Evolutionary conservation across 108 stramenopile genomes (phyloP), one percentile per base, ranked within the genome.

Genomic region (Skeletonema marinoi): DNA sequence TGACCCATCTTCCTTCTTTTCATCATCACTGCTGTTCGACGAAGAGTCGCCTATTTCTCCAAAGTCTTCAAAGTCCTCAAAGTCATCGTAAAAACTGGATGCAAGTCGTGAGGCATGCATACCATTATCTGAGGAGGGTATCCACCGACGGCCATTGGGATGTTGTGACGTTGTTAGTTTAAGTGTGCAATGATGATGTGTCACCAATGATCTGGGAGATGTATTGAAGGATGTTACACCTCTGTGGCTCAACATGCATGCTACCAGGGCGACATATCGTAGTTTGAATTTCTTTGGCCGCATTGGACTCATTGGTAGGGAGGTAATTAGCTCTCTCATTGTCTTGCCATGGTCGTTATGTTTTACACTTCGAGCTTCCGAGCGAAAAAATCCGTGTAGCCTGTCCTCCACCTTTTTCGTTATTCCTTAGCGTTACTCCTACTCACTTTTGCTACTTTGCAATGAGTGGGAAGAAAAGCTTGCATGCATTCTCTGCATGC

Each of bases 21-120:
- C 10, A n/a, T 56, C 25, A 8, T 56, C 54, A 56, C 25, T n/a
- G 12, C 46, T 56, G 25, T 14, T 66, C 19, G 41, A 33, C 54
- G 64, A 71, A 6, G 78, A 78, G 51, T 54, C 51, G 16, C 51
- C 51, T 21, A 54, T 54, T 38, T 17, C 46, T 32, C 80, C 74
- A 41, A 81, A 36, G 3, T 83, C 65, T 42, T 86, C 86, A 67
- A 88, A 87, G 56, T 87, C 82, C 60, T 89, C 88, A 75, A 89
- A 89, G 32, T 89, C 78, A 59, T 80, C 89, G 67, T 84, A 84
- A 58, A 84, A 84, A 58, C 65, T 79, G 54, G 80, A 77, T 32
- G 70, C 51, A 54, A 54, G 51, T 1, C 6, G 51, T 25, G 51
- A 54, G 48, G 48, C 48, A 50, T 19, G n/a, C 48, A 50, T 41